Base-by-base conservation (phyloP, 257 asterid species). In the Echium plantagineum region DNA sequence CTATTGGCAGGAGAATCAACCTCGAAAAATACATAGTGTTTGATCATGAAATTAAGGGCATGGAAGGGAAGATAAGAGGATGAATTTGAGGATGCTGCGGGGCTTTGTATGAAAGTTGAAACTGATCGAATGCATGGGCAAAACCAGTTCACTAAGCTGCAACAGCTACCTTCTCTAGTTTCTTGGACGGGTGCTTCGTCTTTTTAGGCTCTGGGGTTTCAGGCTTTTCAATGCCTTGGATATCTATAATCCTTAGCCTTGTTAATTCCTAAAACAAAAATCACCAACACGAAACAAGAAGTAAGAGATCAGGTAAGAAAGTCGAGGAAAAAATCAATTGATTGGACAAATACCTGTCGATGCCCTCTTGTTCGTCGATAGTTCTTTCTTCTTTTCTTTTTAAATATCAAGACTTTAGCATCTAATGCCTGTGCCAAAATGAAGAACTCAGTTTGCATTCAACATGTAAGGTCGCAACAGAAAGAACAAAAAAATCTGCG, bases 311-410 rank as follows among this genome's bases (percentile, higher is more conserved):
- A 17, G 57, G 24, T n/a, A 35, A 52, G 18, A n/a, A 18, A 35
- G 9, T 18, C 22, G 21, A 13, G 9, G 4, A 32, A 42, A 5
- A 24, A 21, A 9, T 52, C 21, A 9, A 2, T 4, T 19, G 55
- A 61, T 58, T 51, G 51, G 17, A 5, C 18, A 67, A 57, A 59
- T 76, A 88, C 98, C 97, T 88, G 98, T 21, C 98, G 77, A 77
- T 91, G 98, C 64, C 98, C 98, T 21, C 73, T 81, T 12, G 78
- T 85, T 77, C 95, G 82, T 72, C 98, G 78, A 68, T 91, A 91
- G 78, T 91, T 91, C 87, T 91, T 91, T 58, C 98, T 79, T 77
- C 95, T 88, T 67, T 88, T 91, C 73, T 91, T 91, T 95, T 91
- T 91, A 82, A 91, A 91, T 71, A 91, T 77, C 70, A 91, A 76